Evolutionary conservation across 352 stramenopile species (phyloP), one percentile per base, ranked within the genome.

Genomic region (Pythium coloratum): DNA sequence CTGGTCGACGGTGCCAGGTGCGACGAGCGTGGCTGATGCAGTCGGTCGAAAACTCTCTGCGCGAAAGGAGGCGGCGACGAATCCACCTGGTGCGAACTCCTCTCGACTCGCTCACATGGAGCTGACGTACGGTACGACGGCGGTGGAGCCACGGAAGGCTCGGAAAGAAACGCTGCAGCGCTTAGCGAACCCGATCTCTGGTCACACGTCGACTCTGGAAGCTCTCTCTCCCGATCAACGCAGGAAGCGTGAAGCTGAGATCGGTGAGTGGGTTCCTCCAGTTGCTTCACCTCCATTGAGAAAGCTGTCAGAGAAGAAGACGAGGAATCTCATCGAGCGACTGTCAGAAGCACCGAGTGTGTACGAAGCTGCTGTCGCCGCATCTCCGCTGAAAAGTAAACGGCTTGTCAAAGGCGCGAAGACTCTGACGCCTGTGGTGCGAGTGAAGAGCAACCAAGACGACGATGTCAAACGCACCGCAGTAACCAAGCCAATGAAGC

Each of bases 151-250:
- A 16, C 67, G 77, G 47, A 89, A 87, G 49, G 70, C 80, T 7
- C 74, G 79, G 9, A 86, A 84, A 44, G 73, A 83, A 53, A 93
- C 85, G 9, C 72, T 92, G 7, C 59, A 84, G 24, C 78, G 85
- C 1, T 75, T 93, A 1, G 75, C 85, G 13, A 90, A 93, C 62
- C 85, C 85, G 24, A 89, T 93, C 49, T 69, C 75, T n/a, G 81
- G 85, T 1, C 73, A 87, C 64, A 78, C 81, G 10, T 90, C 83
- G 32, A 92, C 83, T 10, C 59, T 93, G 8, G 73, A 85, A 54
- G 85, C 85, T 26, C 67, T 93, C 3, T 81, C 85, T 1, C 76
- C 76, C 2, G 82, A 75, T 7, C 73, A 79, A n/a, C 78, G 85
- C 2, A 76, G 80, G 51, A 84, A 80, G 46, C 80, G 85, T 8